These are phyloP conservation scores for Nymphaea thermarum DNA, from an alignment of 164 flowering plant genomes.

Conservation along the genomic window DNA sequence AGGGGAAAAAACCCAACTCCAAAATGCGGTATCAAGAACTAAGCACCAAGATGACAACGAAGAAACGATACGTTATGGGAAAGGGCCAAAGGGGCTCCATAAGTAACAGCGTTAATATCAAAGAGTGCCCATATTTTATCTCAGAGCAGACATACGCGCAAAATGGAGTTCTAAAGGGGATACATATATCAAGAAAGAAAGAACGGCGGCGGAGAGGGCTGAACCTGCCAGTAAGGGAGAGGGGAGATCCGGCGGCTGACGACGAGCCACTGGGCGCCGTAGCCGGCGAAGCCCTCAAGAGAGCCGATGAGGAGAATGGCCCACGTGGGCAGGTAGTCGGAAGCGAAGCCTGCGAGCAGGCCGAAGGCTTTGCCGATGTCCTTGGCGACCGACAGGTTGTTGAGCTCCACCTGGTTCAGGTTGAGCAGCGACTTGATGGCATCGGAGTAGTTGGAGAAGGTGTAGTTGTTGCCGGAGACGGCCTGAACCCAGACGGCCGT, in stretches of 20 bases:
- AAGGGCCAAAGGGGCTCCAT: too few relatives aligned
- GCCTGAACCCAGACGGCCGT: constrained; percentile 85
- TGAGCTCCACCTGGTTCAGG: constrained; percentile 63
- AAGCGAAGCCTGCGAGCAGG: constrained; percentile 59
- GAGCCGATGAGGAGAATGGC: constrained; percentile 61
- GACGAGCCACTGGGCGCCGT: constrained; percentile 82
- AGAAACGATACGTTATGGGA: too few relatives aligned
- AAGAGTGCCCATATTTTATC: neutral
- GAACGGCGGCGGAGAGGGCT: neutral
- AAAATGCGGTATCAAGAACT: too few relatives aligned
- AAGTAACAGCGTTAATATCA: too few relatives aligned
- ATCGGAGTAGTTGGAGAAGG: constrained; percentile 70
- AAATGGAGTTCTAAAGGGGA: neutral
- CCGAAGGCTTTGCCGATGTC: constrained; percentile 86
- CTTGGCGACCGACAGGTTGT: constrained; percentile 70
- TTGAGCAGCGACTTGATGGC: constrained; percentile 65
- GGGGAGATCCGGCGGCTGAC: constrained; percentile 48
- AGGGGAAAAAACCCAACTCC: too few relatives aligned
- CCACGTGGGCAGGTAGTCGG: constrained; percentile 51
- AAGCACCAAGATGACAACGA: too few relatives aligned
- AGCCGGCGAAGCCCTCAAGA: constrained; percentile 67
- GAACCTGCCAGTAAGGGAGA: constrained; percentile 75
- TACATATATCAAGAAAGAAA: neutral
- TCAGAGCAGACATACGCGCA: neutral
- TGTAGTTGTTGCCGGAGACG: constrained; percentile 85